Conservation (phyloP, 1,139 yeast genomes). For the Protomyces pachydermus region DNA sequence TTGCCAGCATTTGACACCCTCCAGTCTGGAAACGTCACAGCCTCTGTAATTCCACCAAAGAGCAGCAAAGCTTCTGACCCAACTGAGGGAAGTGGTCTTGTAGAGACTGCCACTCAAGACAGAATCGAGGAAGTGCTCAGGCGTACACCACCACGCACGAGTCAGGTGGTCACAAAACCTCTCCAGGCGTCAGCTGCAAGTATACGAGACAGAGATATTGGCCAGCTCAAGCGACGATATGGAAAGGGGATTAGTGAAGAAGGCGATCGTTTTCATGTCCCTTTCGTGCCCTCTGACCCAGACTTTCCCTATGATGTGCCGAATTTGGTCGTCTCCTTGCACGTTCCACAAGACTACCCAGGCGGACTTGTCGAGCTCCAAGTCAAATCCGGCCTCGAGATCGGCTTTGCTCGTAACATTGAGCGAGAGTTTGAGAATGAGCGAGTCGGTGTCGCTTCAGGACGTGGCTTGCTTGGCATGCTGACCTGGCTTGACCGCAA, state of each 20-base stretch:
- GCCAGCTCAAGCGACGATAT: conserved; percentile 12
- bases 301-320: conserved; percentile 66
- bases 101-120: not conserved
- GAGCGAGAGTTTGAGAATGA: conserved; percentile 55
- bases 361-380: conserved; percentile 35
- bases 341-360: conserved; percentile 58
- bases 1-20: not conserved
- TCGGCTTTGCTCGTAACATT: conserved; percentile 62
- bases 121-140: not conserved
- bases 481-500: conserved; percentile 54
- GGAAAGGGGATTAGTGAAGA: not conserved
- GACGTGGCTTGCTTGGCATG: conserved; percentile 47
- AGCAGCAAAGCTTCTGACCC: not conserved
- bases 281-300: conserved; percentile 56
- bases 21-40: not conserved
- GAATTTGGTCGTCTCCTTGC: conserved; percentile 48
- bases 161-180: not conserved
- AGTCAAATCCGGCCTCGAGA: conserved; percentile 65
- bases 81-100: not conserved
- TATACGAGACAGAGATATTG: conserved; percentile 8
- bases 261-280: not conserved
- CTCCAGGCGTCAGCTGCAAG: not conserved
- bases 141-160: not conserved
- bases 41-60: not conserved
- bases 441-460: conserved; percentile 8